Base-by-base conservation (phyloP, 148 eudicot species). In the Nepenthes mirabilis region DNA sequence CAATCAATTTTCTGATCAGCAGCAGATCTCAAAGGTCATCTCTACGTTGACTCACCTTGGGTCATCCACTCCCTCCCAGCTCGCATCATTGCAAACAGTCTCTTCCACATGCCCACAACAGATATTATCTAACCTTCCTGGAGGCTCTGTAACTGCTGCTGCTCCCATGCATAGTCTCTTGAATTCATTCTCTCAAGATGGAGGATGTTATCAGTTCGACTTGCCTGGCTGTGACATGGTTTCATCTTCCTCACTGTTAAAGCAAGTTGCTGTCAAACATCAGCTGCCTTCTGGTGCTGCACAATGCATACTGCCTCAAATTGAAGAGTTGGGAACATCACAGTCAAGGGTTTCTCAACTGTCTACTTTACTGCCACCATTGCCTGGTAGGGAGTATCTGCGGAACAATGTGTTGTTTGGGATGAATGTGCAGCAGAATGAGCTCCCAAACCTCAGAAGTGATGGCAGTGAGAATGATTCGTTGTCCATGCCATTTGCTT, bases 351-450 rank as follows among this genome's bases (percentile, higher is more conserved):
- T 78, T 47, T 79, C 95, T 54, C 84, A 78, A 47, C 74, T 69
- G 53, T 75, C 87, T 7, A 61, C 78, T 37, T 56, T 80, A 34
- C 77, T 87, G 75, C 97, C 91, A 9, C 91, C 90, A 11, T 83
- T 87, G 68, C 81, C 83, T 23, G 87, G 93, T 43, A 77, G 83
- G 67, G 93, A 81, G 35, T 83, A 72, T 55, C 79, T 80, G 55
- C 86, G 77, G 67, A 90, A 70, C 65, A 65, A 74, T 71, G 68
- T 77, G 36, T 69, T 87, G 68, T 82, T 82, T 74, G 95, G 97
- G 50, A 80, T 76, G 48, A 82, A 81, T 74, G 70, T 75, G 45
- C 80, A 83, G 78, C 87, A 87, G 57, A 81, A 78, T 68, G 89
- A 86, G 65, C 68, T 80, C 51, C 64, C 82, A 35, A 75, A 66